Base-by-base conservation (phyloP, 75 land plant genomes). In the Pinus taeda region DNA sequence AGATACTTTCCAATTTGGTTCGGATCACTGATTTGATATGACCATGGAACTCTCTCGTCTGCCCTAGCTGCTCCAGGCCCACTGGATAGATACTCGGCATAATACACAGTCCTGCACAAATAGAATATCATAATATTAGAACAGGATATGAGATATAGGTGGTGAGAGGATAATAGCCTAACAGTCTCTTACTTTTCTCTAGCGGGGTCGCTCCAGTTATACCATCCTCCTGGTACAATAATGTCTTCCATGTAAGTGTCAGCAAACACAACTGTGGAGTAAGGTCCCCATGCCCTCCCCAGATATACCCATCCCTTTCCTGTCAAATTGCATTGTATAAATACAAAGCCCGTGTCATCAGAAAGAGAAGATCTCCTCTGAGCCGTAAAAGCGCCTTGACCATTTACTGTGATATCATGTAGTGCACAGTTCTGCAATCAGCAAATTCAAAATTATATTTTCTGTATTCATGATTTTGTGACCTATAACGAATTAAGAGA, bases 341-440 rank as follows among this genome's bases (percentile, higher is more conserved):
- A 93, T 0, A 90, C 84, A 75, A 86, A 93, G 55, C 92, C 95
- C 0, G 93, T 90, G 77, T 90, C 72, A 75, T 90, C 88, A 36
- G 37, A 8, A 15, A 78, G 60, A 58, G 30, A 64, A 9, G 63
- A 60, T 30, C 91, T 75, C 20, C 78, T 81, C 74, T 94, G 97
- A 0, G 97, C 97, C 0, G 95, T 85, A 58, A 94, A 77, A 1
- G 97, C 81, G 22, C 95, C 95, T 30, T 30, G 0, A 8, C 45
- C 64, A 12, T 75, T 59, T 7, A 81, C 72, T 0, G 97, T 78
- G n/a, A 92, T 66, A 1, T 86, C 83, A 56, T 88, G 89, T 9
- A 94, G 29, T 13, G 77, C 81, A 53, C 95, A 94, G 77, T 78
- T 80, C 96, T 93, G 85, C 17, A 5, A 33, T 5, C 17, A 57